Percentiles rank a stretch among this genome's conserved stretches.
Conservation (phyloP, 2,329 filamentous ascomycete genomes). For the Cladophialophora yegresii region DNA sequence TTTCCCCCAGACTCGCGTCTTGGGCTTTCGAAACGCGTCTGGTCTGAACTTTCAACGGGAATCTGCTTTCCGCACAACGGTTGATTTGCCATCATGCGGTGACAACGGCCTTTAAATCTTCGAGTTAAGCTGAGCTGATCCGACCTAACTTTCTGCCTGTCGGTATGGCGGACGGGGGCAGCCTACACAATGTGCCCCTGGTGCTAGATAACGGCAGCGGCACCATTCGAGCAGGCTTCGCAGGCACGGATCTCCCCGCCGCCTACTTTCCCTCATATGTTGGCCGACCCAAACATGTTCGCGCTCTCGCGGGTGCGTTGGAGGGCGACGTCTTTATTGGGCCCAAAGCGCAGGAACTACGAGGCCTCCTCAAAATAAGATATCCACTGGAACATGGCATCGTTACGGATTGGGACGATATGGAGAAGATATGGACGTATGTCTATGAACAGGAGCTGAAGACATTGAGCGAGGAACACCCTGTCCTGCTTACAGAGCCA, state of each 20-base stretch:
- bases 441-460: conserved; percentile 96
- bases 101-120: background rate
- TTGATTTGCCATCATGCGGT: conserved; percentile 11
- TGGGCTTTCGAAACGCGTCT: conserved; percentile 4
- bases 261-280: conserved; percentile 98
- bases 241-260: conserved; percentile 92
- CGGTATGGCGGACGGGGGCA: conserved; percentile 38
- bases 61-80: background rate
- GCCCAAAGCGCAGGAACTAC: conserved; percentile 82
- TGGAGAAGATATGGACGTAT: conserved; percentile 99
- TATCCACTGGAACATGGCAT: conserved; percentile 97
- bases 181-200: conserved; percentile 93
- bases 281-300: conserved; percentile 89
- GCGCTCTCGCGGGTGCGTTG: conserved; percentile 91
- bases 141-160: background rate
- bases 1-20: conserved; percentile 17
- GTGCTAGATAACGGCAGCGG: conserved; percentile 99
- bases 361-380: conserved; percentile 89
- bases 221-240: conserved; percentile 95
- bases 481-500: conserved; percentile 92
- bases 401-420: conserved; percentile 99
- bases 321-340: conserved; percentile 98
- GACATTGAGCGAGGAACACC: conserved; percentile 97
- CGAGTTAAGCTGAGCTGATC: background rate
- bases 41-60: background rate